These are phyloP conservation scores for Barbatosphaeria neglecta DNA, from an alignment of 495 filamentous ascomycete genomes.

Conservation along the genomic window DNA sequence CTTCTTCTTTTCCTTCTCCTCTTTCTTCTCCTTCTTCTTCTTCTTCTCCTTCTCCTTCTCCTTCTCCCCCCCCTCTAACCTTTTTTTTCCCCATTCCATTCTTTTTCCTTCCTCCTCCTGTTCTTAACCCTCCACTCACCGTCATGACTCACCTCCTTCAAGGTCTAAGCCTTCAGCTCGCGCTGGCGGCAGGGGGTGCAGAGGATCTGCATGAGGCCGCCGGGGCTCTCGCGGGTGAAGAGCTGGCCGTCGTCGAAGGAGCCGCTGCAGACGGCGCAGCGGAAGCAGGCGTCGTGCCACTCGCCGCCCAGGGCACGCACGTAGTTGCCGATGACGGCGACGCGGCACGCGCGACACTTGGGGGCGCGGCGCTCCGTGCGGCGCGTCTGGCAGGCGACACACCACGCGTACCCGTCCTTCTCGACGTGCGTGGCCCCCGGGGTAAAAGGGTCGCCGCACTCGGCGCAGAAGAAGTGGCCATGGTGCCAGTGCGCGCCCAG, in stretches of 20 bases:
- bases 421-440: conserved; percentile 80
- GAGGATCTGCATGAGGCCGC: conserved; percentile 29
- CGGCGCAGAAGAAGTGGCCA: conserved; percentile 98
- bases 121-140: not conserved
- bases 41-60: not conserved
- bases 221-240: conserved; percentile 32
- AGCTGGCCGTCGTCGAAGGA: conserved; percentile 46
- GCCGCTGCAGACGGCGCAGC: conserved; percentile 47
- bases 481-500: conserved; percentile 93
- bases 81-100: not conserved
- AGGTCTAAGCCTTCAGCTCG: conserved; percentile 42
- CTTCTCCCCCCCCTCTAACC: too few species aligned
- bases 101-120: not conserved
- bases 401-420: conserved; percentile 99
- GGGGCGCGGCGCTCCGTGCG: conserved; percentile 59
- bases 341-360: conserved; percentile 76
- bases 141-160: conserved; percentile 5
- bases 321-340: conserved; percentile 75
- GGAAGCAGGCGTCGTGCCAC: conserved; percentile 91
- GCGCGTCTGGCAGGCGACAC: conserved; percentile 82
- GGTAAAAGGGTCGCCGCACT: conserved; percentile 95
- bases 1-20: not conserved
- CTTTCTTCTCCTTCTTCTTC: not conserved
- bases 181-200: conserved; percentile 38
- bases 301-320: conserved; percentile 78